A percentile compares a stretch with the other conserved stretches of the same genome.
Evolutionary conservation across 495 filamentous ascomycete genomes (phyloP).

Genomic region (Evansstolkia leycettana): DNA sequence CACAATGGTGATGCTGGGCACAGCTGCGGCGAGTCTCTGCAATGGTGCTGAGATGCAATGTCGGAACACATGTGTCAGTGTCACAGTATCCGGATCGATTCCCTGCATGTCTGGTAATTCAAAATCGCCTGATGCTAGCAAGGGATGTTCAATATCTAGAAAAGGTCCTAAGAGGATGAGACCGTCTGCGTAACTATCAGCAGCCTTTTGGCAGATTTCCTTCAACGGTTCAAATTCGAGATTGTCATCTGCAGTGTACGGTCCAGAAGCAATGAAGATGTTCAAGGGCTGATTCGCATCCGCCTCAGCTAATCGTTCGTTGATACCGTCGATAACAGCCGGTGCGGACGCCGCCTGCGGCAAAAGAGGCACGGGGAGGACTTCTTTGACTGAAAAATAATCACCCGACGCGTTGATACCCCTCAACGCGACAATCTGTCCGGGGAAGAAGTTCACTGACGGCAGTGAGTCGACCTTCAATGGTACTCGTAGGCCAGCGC

Average conservation of each 20-base stretch:
- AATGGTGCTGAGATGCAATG: conserved; percentile 60
- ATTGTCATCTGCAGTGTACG: conserved; percentile 85
- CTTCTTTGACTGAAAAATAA: conserved; percentile 68
- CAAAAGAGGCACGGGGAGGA: conserved; percentile 61
- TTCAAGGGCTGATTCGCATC: conserved; percentile 55
- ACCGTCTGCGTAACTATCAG: conserved; percentile 62
- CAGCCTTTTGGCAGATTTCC: conserved; percentile 65
- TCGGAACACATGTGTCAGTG: conserved; percentile 72
- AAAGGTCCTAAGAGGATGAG: conserved; percentile 79
- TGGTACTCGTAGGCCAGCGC: conserved; percentile 67
- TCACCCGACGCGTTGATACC: conserved; percentile 81
- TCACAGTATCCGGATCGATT: conserved; percentile 61
- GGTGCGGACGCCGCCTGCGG: conserved; percentile 53
- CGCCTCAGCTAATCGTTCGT: conserved; percentile 50
- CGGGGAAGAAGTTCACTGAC: conserved; percentile 81
- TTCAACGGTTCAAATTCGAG: conserved; percentile 78
- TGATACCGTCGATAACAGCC: conserved; percentile 45
- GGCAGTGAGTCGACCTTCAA: conserved; percentile 58
- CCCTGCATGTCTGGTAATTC: conserved; percentile 67
- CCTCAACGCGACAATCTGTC: conserved; percentile 77
- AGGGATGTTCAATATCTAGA: conserved; percentile 79
- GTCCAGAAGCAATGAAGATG: conserved; percentile 68
- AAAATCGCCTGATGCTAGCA: conserved; percentile 81
- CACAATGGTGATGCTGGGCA: conserved; percentile 69
- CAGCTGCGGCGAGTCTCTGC: conserved; percentile 46